Evolutionary conservation across 768 basidiomycete genomes (phyloP).

Genomic region (Sarcomyxa edulis): DNA sequence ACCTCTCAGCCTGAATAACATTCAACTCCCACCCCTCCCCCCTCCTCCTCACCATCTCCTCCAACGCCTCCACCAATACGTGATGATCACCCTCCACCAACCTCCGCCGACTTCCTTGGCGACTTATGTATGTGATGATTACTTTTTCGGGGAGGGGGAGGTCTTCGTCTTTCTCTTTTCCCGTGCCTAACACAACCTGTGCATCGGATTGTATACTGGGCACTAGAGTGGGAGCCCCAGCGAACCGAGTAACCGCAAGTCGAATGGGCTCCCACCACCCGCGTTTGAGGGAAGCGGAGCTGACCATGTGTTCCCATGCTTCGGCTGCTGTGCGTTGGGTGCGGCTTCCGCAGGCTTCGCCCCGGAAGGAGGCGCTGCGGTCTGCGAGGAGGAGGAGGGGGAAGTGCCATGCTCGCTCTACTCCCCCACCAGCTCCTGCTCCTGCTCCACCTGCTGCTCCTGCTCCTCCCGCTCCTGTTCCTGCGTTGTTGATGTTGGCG

Average conservation of each 20-base stretch:
- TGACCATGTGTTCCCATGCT: constrained; percentile 51
- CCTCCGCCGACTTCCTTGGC: constrained; percentile 52
- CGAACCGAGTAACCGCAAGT: constrained; percentile 60
- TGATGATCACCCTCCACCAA: constrained; percentile 53
- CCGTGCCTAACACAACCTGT: neutral
- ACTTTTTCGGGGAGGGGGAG: constrained; percentile 39
- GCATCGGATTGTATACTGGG: constrained; percentile 7
- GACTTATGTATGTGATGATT: constrained; percentile 68
- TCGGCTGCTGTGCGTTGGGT: constrained; percentile 72
- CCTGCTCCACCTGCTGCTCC: neutral
- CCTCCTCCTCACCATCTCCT: constrained; percentile 40
- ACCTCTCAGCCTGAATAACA: constrained; percentile 54
- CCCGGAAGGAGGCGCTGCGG: constrained; percentile 73
- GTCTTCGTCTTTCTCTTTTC: neutral
- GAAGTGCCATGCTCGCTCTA: constrained; percentile 60
- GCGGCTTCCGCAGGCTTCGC: constrained; percentile 51
- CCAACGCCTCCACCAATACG: constrained; percentile 43
- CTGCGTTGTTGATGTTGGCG: neutral
- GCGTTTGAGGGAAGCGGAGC: constrained; percentile 7
- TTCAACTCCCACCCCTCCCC: constrained; percentile 39
- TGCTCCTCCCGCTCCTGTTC: neutral
- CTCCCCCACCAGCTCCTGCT: neutral
- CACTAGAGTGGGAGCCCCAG: constrained; percentile 37
- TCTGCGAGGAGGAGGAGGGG: constrained; percentile 66
- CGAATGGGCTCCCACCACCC: constrained; percentile 82